Evolutionary conservation across 2,329 filamentous ascomycete species (phyloP).

Genomic region (Neofusicoccum sp.): DNA sequence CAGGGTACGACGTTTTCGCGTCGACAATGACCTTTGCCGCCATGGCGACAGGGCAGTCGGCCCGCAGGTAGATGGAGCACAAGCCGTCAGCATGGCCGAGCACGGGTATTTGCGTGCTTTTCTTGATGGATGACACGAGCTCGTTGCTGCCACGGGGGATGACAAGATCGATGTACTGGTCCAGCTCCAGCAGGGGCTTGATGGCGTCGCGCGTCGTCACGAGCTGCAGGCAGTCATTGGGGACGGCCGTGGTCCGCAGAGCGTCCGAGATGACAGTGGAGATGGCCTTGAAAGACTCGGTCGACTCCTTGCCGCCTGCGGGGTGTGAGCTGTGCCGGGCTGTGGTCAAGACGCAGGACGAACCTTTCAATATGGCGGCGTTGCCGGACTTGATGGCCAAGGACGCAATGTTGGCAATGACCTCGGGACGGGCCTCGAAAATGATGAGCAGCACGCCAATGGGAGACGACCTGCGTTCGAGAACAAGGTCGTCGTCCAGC

Average conservation of each 20-base stretch:
- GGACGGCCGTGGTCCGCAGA: slow-evolving; percentile 72
- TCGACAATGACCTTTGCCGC: slow-evolving; percentile 80
- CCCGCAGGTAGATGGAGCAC: slow-evolving; percentile 83
- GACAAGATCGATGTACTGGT: slow-evolving; percentile 89
- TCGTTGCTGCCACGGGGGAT: slow-evolving; percentile 92
- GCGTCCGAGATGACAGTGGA: slow-evolving; percentile 81
- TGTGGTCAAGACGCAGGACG: background rate
- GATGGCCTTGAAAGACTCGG: slow-evolving; percentile 91
- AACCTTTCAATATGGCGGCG: slow-evolving; percentile 90
- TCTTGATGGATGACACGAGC: slow-evolving; percentile 86
- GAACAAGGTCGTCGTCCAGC: slow-evolving; percentile 80
- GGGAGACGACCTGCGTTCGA: slow-evolving; percentile 89
- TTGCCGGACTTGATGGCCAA: slow-evolving; percentile 97
- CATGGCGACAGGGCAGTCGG: slow-evolving; percentile 71
- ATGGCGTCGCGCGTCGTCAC: slow-evolving; percentile 93
- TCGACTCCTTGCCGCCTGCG: slow-evolving; percentile 89
- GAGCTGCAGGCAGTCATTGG: slow-evolving; percentile 86
- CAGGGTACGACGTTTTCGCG: slow-evolving; percentile 91
- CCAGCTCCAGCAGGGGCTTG: slow-evolving; percentile 80
- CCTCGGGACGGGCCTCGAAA: slow-evolving; percentile 95
- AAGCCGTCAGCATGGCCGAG: slow-evolving; percentile 95
- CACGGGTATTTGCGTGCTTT: slow-evolving; percentile 89
- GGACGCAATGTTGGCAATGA: slow-evolving; percentile 96
- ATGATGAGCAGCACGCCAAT: slow-evolving; percentile 98
- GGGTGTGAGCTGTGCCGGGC: background rate